These are phyloP conservation scores for Fraxinus velutina DNA, from an alignment of 305 asterid species.

Conservation along the genomic window DNA sequence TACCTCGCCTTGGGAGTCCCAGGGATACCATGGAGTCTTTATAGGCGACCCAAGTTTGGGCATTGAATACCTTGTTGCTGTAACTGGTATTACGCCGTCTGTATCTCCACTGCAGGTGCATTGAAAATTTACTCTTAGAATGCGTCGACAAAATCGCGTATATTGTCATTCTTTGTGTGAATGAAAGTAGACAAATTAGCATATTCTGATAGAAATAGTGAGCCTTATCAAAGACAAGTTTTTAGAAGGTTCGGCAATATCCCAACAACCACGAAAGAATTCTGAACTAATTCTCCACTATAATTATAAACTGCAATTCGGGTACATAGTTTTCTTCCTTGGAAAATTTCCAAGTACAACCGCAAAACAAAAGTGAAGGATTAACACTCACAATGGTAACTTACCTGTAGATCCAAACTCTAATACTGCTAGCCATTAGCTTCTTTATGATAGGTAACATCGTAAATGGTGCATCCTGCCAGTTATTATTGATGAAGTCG, in stretches of 20 bases:
- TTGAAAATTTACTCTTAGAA: background rate
- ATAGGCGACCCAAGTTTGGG: background rate
- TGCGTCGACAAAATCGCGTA: background rate
- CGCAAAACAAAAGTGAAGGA: background rate
- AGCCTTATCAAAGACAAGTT: background rate
- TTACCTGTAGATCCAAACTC: background rate
- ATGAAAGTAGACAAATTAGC: background rate
- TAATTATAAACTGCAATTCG: background rate
- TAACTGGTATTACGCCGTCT: background rate
- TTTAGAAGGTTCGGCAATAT: background rate
- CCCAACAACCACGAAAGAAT: background rate
- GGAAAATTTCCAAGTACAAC: background rate
- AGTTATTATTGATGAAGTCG: background rate
- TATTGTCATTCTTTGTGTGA: background rate
- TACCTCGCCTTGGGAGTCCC: background rate
- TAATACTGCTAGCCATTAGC: background rate
- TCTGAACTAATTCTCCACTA: background rate
- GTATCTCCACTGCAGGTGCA: background rate
- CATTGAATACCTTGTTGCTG: background rate
- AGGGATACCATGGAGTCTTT: background rate
- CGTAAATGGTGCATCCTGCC: conserved; percentile 26
- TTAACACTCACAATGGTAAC: background rate
- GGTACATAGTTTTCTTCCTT: background rate
- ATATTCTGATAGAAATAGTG: background rate
- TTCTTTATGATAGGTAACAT: background rate